Conservation (phyloP, 2,329 filamentous ascomycete genomes). For the Diaporthe citriasiana region DNA sequence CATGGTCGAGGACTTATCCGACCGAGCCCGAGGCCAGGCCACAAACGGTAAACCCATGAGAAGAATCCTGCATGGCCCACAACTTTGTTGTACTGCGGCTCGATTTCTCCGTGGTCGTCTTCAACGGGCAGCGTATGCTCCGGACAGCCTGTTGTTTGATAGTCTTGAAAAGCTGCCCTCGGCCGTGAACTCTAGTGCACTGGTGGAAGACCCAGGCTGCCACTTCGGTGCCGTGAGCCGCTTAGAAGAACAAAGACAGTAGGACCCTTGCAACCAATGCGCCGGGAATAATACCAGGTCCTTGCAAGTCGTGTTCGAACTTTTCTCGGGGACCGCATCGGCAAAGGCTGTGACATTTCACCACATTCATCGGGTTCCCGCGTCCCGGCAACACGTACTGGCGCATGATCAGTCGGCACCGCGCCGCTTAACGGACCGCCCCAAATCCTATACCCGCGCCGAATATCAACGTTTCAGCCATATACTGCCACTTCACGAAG, state of each 20-base stretch:
- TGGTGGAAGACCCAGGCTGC: slow-evolving; percentile 1
- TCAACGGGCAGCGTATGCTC: background rate
- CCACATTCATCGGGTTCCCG: background rate
- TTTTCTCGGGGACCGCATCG: background rate
- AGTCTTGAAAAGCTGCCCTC: background rate
- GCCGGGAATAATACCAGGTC: background rate
- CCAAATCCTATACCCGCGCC: background rate
- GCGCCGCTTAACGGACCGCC: slow-evolving; percentile 9
- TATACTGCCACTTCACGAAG: background rate
- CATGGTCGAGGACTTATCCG: background rate
- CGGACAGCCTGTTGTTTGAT: slow-evolving; percentile 14
- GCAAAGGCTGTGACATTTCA: background rate
- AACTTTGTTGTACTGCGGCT: slow-evolving; percentile 21
- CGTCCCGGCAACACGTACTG: slow-evolving; percentile 17
- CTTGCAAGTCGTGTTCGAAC: background rate
- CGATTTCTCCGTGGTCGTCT: slow-evolving; percentile 28
- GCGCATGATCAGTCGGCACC: background rate
- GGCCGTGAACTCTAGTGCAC: slow-evolving; percentile 9
- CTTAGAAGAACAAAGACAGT: background rate
- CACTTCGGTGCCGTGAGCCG: no score
- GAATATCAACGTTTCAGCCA: background rate
- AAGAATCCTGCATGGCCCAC: slow-evolving; percentile 13
- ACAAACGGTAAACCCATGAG: slow-evolving; percentile 11
- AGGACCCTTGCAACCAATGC: background rate
- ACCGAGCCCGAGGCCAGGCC: slow-evolving; percentile 16